Base-by-base conservation (phyloP, 2,329 filamentous ascomycete species). In the Ceratocystiopsis sp. region DNA sequence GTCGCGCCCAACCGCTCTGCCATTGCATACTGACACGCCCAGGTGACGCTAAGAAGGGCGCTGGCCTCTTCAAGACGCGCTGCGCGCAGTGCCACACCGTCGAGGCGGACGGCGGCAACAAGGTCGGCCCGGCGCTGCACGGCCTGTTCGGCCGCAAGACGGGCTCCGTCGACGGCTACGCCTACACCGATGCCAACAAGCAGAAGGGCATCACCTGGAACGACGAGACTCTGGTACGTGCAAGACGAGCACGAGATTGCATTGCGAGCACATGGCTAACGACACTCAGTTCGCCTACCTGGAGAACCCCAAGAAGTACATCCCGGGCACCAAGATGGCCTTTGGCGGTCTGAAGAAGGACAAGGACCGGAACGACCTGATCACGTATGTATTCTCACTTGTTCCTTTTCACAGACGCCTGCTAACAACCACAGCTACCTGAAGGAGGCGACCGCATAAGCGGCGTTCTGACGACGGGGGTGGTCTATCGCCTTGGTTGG, bases 291-390 rank as follows among this genome's bases (percentile, higher is more conserved):
- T 94, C 69, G 75, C 80, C 54, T 98, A 98, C 80, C 87, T 98
- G 60, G 91, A 98, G 78, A 96, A 96, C 82, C 91, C 91, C 71
- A 98, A 98, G 82, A 96, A 96, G 78, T 98, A 87, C 79, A 95
- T 98, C 53, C 91, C 91, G 56, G 91, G 91, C 57, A 98, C 91
- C 72, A 98, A 96, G 85, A 98, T 98, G 91, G 91, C 91, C 59
- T 98, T 96, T 64, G 91, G 91, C 71, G 91, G 91, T 66, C 78
- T 98, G 62, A 98, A 98, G 87, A 98, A 98, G 84, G 77, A 78
- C 62, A 96, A 96, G 84, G 91, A 96, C 73, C 78, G 91, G 66
- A 94, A 96, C 66, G 89, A 98, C 68, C 75, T 98, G 59, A 94
- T 98, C 78, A 86, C 85, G 81, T 89, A 82, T 58, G 81, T 75